These are phyloP conservation scores for Oropetium thomaeum DNA, from an alignment of 176 grass and related monocot species.

Conservation along the genomic window DNA sequence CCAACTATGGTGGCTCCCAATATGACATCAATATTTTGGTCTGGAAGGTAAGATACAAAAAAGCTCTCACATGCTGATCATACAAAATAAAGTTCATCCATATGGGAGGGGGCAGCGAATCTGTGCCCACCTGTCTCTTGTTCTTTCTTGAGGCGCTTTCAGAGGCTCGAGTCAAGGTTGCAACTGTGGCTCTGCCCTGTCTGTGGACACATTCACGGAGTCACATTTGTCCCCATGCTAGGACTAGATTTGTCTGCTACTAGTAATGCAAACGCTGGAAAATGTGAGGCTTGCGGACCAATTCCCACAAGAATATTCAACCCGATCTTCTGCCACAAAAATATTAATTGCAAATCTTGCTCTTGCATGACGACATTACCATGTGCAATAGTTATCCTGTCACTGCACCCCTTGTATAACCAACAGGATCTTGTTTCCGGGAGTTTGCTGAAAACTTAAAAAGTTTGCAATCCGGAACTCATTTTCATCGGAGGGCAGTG, in stretches of 20 bases:
- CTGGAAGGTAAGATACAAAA: conserved; percentile 86
- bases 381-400: conserved; percentile 11
- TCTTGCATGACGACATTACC: conserved; percentile 17
- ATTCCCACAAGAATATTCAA: conserved; percentile 25
- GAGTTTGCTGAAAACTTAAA: neutral
- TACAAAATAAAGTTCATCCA: conserved; percentile 23
- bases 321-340: neutral
- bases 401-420: conserved; percentile 1
- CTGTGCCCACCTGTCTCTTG: conserved; percentile 60
- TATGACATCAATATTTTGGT: conserved; percentile 87
- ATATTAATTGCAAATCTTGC: conserved; percentile 22
- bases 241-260: conserved; percentile 18
- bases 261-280: conserved; percentile 8
- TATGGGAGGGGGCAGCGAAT: conserved; percentile 54
- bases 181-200: conserved; percentile 38
- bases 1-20: conserved; percentile 68
- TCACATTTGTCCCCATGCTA: conserved; percentile 37
- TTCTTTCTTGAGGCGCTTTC: conserved; percentile 40
- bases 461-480: neutral
- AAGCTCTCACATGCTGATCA: conserved; percentile 43
- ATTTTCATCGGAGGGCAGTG: conserved; percentile 23
- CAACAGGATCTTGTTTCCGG: neutral
- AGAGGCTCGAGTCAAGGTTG: conserved; percentile 37
- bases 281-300: conserved; percentile 5
- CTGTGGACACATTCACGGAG: conserved; percentile 13